These are phyloP conservation scores for Penicillium bialowiezense DNA, from an alignment of 495 filamentous ascomycete genomes.

Conservation along the genomic window DNA sequence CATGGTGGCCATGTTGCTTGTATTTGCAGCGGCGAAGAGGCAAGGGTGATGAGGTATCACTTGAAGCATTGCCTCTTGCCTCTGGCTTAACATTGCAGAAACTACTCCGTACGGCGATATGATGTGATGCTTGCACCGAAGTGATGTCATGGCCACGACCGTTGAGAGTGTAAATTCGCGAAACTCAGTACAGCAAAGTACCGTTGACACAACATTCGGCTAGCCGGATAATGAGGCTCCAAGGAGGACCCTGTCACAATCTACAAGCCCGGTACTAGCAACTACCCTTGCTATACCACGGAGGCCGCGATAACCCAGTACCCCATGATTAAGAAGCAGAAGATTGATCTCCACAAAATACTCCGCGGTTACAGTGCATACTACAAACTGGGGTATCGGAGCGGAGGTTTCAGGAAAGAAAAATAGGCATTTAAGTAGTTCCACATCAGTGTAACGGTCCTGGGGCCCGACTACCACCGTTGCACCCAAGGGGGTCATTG, in stretches of 20 bases:
- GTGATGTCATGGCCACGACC: neutral
- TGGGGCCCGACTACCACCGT: conserved; percentile 41
- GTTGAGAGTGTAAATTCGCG: no score
- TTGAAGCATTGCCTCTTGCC: no score
- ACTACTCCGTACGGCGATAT: no score
- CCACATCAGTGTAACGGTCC: conserved; percentile 37
- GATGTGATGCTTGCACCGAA: no score
- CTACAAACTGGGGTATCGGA: neutral
- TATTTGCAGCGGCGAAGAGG: no score
- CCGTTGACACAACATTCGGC: neutral
- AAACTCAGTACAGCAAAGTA: no score
- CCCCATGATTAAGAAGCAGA: no score
- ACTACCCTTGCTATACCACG: no score
- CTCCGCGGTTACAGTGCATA: neutral
- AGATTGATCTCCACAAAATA: neutral
- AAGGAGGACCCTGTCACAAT: neutral
- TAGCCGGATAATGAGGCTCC: conserved; percentile 1
- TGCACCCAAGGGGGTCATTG: conserved; percentile 37
- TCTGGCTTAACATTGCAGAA: no score
- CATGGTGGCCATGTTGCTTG: conserved; percentile 1
- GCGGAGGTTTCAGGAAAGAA: conserved; percentile 4
- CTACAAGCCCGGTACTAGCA: no score
- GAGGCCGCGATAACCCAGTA: no score
- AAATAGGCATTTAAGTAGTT: conserved; percentile 13
- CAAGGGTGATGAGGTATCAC: no score